Percentiles rank a stretch among this genome's conserved stretches.
Conservation (phyloP, 169 alveolate species). For the Eimeria maxima region DNA sequence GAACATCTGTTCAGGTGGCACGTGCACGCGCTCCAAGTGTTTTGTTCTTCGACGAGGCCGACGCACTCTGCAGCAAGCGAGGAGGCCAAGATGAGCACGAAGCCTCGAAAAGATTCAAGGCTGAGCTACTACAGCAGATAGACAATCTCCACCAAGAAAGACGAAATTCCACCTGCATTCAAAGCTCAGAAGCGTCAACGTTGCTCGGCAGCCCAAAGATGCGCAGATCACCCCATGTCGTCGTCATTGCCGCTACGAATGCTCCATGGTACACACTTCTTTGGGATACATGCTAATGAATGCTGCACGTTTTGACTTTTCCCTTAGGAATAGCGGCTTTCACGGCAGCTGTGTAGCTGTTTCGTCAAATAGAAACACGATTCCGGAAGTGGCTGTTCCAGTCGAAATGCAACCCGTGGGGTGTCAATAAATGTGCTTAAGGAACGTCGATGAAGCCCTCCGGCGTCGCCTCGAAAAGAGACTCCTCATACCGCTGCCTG, state of each 20-base stretch:
- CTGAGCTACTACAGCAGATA: conserved; percentile 95
- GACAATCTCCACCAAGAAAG: conserved; percentile 89
- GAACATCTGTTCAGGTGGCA: conserved; percentile 91
- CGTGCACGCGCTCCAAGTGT: conserved; percentile 95
- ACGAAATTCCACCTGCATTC: not conserved
- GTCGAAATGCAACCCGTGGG: not conserved
- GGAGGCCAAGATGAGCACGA: conserved; percentile 93
- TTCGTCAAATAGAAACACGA: not conserved
- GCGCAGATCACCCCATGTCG: conserved; percentile 53
- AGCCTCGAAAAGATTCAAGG: conserved; percentile 93
- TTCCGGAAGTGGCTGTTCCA: not conserved
- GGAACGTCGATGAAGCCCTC: conserved; percentile 97
- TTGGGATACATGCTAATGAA: not conserved
- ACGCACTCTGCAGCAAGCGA: conserved; percentile 94
- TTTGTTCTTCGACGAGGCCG: conserved; percentile 96
- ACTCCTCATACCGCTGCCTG: conserved; percentile 95
- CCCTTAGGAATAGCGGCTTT: not conserved
- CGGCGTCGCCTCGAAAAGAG: conserved; percentile 96
- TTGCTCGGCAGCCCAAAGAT: not conserved
- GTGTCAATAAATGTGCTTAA: conserved; percentile 86
- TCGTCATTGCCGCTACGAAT: conserved; percentile 87
- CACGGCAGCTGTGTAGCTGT: not conserved
- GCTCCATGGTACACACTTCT: conserved; percentile 74
- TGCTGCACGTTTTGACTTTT: not conserved
- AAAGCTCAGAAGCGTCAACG: not conserved